Base-by-base conservation (phyloP, 2,329 filamentous ascomycete species). In the Aureobasidium pullulans region DNA sequence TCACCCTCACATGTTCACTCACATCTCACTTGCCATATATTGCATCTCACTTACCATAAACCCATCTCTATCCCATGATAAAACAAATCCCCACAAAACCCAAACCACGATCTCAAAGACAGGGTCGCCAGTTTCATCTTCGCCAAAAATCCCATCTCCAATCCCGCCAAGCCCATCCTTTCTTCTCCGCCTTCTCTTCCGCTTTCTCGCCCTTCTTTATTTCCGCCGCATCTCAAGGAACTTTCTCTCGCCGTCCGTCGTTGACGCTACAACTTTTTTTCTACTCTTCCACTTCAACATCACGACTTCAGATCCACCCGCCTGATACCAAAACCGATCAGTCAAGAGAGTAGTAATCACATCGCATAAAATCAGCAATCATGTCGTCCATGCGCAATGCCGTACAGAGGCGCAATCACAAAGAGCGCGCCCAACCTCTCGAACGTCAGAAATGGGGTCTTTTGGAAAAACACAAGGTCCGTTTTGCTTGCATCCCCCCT, bases 391-490 rank as follows among this genome's bases (percentile, higher is more conserved):
- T 83, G 72, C 79, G 81, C 65, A 83, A 83, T 68, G 79, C 80
- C 71, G 83, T 92, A 62, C 84, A 90, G 67, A 84, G 90, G 75
- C 90, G 90, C 70, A 87, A 90, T 66, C 93, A 97, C 75, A 84
- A 87, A 67, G 94, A 97, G 80, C 87, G 94, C 67, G 89, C 89
- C 37, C 94, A 97, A 73, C 89, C 92, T 42, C 75, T 84, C 64
- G 89, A 92, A 71, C 89, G 94, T 57, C 79, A 86, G 65, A 90
- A 90, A 78, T 90, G 91, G 76, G 94, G 94, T 64, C 83, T 97
- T 23, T 85, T 97, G 62, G 94, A 97, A 74, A 97, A 99, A 77
- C 89, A 94, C 81, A 96, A 96, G 78, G 86, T 87, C 69, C 29
- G 57, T 63, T 62, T 16, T 56, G n/a, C 13, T 36, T 16, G 15